phyloP scores from a whole-genome alignment of 352 stramenopile species.

The Globisporangium viniferum region DNA sequence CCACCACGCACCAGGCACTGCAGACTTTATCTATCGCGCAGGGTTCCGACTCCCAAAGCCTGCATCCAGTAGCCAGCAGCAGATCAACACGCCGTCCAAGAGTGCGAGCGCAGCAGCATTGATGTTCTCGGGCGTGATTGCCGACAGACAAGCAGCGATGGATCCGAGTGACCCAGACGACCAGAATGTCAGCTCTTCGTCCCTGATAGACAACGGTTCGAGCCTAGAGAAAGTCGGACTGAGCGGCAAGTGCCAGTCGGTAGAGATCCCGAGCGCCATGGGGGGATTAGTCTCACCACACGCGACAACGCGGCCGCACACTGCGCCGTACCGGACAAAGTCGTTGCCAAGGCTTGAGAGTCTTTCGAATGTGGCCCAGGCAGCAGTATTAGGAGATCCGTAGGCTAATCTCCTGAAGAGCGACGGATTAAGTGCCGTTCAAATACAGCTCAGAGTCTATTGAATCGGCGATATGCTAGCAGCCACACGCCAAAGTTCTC shows the following conservation, averaged over 20 bases:
- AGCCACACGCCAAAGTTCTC: background rate
- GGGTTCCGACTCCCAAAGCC: slow-evolving; percentile 55
- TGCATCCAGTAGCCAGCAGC: background rate
- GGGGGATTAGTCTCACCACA: background rate
- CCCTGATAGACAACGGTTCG: slow-evolving; percentile 27
- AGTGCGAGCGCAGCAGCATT: slow-evolving; percentile 20
- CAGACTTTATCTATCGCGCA: slow-evolving; percentile 55
- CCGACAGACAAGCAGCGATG: background rate
- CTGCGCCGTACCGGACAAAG: slow-evolving; percentile 45
- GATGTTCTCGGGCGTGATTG: slow-evolving; percentile 11
- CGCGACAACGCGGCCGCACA: slow-evolving; percentile 34
- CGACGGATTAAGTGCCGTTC: background rate
- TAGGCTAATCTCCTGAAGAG: background rate
- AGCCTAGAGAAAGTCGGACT: slow-evolving; percentile 43
- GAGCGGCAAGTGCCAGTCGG: slow-evolving; percentile 28
- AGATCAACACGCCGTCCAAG: background rate
- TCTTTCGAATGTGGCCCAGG: background rate
- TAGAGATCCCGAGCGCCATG: slow-evolving; percentile 20
- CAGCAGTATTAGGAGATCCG: background rate
- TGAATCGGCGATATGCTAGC: background rate
- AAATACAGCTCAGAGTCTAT: background rate
- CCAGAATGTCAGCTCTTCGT: background rate
- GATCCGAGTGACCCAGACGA: background rate
- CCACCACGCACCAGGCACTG: slow-evolving; percentile 40
- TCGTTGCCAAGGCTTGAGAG: slow-evolving; percentile 42